Evolutionary conservation across 371 early-diverging fungal species (phyloP).

Genomic region (Mortierella sp.): DNA sequence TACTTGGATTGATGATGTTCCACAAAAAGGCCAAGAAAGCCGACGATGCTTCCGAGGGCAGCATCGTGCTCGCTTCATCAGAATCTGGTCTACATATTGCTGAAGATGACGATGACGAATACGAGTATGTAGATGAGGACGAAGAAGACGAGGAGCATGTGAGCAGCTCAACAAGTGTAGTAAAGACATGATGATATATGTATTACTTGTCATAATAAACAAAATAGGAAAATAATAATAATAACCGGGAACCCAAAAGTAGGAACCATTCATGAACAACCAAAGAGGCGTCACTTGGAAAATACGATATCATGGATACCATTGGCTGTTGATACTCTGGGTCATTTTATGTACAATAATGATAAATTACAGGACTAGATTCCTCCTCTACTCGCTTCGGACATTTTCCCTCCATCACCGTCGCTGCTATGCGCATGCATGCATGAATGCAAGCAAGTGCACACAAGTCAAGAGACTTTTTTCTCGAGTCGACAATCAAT

Average conservation of each 20-base stretch:
- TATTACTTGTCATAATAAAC: neutral
- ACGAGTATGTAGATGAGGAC: conserved; percentile 50
- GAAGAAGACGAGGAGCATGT: conserved; percentile 28
- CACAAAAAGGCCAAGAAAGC: conserved; percentile 73
- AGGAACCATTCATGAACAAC: neutral
- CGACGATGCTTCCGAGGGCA: neutral
- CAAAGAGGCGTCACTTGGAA: no score
- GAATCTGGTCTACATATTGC: neutral
- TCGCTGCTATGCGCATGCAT: neutral
- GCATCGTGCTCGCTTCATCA: conserved; percentile 9
- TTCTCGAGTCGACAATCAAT: no score
- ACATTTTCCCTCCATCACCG: neutral
- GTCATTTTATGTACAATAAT: conserved; percentile 10
- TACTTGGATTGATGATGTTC: conserved; percentile 87
- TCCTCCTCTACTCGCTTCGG: neutral
- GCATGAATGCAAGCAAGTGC: no score
- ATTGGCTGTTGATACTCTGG: no score
- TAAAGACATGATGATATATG: conserved; percentile 1
- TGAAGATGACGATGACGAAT: conserved; percentile 54
- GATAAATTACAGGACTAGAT: conserved; percentile 5
- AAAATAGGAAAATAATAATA: neutral
- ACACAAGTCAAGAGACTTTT: no score
- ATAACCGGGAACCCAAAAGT: neutral
- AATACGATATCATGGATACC: no score
- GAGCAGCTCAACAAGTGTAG: conserved; percentile 8